These are phyloP conservation scores for Aspergillus piperis DNA, from an alignment of 2,329 filamentous ascomycete species.

Conservation along the genomic window DNA sequence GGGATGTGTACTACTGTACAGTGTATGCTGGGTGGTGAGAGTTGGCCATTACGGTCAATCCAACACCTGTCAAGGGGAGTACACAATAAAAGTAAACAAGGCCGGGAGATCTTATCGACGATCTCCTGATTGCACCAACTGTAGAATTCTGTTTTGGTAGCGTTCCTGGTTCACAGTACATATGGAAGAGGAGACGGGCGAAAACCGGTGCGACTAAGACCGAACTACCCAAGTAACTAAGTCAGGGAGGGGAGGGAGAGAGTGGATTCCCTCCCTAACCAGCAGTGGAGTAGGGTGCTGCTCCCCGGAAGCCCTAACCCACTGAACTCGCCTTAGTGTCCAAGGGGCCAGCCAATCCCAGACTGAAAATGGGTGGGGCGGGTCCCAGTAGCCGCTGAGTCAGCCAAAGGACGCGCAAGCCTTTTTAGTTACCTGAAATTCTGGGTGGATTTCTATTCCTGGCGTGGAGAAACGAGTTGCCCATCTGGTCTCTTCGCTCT, in stretches of 20 bases:
- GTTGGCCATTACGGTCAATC: background rate
- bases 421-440: slow-evolving; percentile 14
- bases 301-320: slow-evolving; percentile 4
- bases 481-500: slow-evolving; percentile 15
- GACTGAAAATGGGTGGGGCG: background rate
- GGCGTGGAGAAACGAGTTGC: slow-evolving; percentile 17
- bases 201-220: background rate
- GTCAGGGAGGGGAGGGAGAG: background rate
- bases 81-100: slow-evolving; percentile 4
- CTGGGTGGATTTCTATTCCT: slow-evolving; percentile 24
- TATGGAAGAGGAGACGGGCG: background rate
- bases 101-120: slow-evolving; percentile 15
- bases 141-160: too few relatives aligned
- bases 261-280: too few relatives aligned
- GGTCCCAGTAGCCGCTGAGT: slow-evolving; percentile 25
- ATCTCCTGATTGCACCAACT: slow-evolving; percentile 11
- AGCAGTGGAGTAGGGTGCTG: slow-evolving; percentile 10
- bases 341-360: background rate
- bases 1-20: too few relatives aligned
- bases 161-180: background rate
- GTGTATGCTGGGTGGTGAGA: too few relatives aligned
- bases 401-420: slow-evolving; percentile 38
- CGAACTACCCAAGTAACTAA: too few relatives aligned
- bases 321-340: background rate
- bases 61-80: background rate